Percentiles rank a stretch among this genome's conserved stretches.
Conservation (phyloP, 495 filamentous ascomycete genomes). For the Hypomontagnella submonticulosa region DNA sequence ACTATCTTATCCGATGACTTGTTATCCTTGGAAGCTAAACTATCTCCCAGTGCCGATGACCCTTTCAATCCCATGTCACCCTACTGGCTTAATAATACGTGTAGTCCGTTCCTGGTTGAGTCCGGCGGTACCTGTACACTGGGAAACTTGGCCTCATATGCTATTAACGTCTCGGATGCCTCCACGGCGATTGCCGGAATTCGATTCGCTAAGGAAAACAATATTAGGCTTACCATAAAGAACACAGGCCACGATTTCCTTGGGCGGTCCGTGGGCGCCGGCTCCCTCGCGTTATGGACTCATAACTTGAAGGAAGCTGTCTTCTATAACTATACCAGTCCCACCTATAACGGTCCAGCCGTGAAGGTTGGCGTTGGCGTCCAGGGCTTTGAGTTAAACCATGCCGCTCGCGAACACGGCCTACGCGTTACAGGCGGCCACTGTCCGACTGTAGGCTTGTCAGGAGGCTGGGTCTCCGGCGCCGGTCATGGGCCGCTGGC, state of each 20-base stretch:
- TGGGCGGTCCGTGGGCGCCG: constrained; percentile 56
- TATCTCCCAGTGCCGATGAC: neutral
- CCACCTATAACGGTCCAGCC: constrained; percentile 54
- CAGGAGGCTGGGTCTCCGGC: constrained; percentile 65
- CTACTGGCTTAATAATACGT: constrained; percentile 45
- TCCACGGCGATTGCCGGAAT: constrained; percentile 56
- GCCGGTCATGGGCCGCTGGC: constrained; percentile 69
- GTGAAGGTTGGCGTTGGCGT: constrained; percentile 70
- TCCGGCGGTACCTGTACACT: constrained; percentile 57
- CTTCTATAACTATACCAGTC: constrained; percentile 42
- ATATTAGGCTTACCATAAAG: constrained; percentile 58
- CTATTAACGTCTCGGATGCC: constrained; percentile 56
- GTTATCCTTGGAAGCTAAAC: neutral
- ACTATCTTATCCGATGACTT: too few relatives aligned
- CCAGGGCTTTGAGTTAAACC: constrained; percentile 64
- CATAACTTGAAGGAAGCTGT: constrained; percentile 58
- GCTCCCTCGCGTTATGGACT: constrained; percentile 62
- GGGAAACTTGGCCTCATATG: constrained; percentile 67
- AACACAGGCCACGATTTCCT: constrained; percentile 60
- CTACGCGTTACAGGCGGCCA: constrained; percentile 64
- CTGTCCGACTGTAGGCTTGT: constrained; percentile 61
- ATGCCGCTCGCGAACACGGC: constrained; percentile 54
- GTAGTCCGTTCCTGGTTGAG: constrained; percentile 59
- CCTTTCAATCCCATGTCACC: constrained; percentile 1
- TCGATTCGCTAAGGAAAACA: constrained; percentile 56